Base-by-base conservation (phyloP, 768 basidiomycete genomes). In the Russula earlei region DNA sequence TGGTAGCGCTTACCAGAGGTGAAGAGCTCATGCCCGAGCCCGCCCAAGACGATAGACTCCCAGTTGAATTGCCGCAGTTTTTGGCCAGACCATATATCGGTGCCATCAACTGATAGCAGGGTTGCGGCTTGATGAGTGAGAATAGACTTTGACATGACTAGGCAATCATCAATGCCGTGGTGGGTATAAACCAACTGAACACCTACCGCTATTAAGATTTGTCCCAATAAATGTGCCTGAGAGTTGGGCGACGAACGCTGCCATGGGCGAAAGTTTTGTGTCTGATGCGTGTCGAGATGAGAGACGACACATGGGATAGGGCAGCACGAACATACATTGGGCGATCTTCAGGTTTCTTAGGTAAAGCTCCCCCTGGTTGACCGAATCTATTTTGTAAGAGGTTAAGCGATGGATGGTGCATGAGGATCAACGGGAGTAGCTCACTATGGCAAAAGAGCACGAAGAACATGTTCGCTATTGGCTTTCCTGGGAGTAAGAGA, bases 111-210 rank as follows among this genome's bases (percentile, higher is more conserved):
- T 5, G 74, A 76, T 24, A 82, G 67, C 4, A 84, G 66, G 25
- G 80, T 77, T 0, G 74, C 72, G 0, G 73, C 71, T 45, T 82
- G 77, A 37, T 67, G 72, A 49, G 72, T 70, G 63, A 84, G 73
- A 55, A 84, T 78, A 1, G 74, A 73, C 59, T 79, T 81, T 81
- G 82, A 82, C 49, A 84, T 62, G 42, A 82, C 76, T 58, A 36
- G 14, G 19, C 19, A 38, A 24, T 8, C 24, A n/a, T 41, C 17
- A 47, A 20, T 8, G 29, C 10, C 14, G 14, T 4, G 7, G 11
- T 31, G 4, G 15, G 19, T 33, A 4, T 1, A 38, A 25, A 8
- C 9, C 11, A 15, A 29, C 17, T 5, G 29, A 34, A 36, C 10
- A 25, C 50, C 12, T 20, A 57, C 59, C 27, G 67, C 69, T 72